phyloP scores from a whole-genome alignment of 768 basidiomycete species.

The Gloeopeniophorella convolvens region DNA sequence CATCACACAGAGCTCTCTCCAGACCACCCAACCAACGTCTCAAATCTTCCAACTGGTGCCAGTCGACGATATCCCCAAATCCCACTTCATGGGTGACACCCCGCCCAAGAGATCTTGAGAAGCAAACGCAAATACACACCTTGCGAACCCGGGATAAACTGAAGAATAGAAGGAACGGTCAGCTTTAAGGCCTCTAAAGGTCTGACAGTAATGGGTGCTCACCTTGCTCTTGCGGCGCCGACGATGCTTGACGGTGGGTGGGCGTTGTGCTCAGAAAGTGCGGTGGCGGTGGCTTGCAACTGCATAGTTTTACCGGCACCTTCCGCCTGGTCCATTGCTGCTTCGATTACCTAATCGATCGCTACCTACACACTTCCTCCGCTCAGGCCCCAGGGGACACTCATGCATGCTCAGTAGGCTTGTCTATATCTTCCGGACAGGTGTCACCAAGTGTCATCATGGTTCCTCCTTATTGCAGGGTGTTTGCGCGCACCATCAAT shows the following conservation, averaged over 20 bases:
- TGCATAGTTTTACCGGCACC: constrained; percentile 9
- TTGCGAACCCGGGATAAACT: background rate
- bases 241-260: constrained; percentile 2
- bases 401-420: too few species aligned
- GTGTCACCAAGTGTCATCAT: too few species aligned
- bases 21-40: too few species aligned
- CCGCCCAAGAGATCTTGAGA: background rate
- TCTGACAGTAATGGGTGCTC: background rate
- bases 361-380: too few species aligned
- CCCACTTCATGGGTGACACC: too few species aligned
- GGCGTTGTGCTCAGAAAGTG: background rate
- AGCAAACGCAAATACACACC: background rate
- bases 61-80: too few species aligned
- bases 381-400: too few species aligned
- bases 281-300: constrained; percentile 16
- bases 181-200: background rate
- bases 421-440: too few species aligned
- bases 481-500: too few species aligned
- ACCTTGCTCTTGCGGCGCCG: constrained; percentile 8
- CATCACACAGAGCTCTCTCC: background rate
- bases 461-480: too few species aligned
- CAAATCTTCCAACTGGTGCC: too few species aligned
- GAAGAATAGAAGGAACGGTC: background rate
- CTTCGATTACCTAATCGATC: too few species aligned
- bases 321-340: background rate